Conservation (phyloP, 805 yeast species). For the Dipodascus albidus region DNA sequence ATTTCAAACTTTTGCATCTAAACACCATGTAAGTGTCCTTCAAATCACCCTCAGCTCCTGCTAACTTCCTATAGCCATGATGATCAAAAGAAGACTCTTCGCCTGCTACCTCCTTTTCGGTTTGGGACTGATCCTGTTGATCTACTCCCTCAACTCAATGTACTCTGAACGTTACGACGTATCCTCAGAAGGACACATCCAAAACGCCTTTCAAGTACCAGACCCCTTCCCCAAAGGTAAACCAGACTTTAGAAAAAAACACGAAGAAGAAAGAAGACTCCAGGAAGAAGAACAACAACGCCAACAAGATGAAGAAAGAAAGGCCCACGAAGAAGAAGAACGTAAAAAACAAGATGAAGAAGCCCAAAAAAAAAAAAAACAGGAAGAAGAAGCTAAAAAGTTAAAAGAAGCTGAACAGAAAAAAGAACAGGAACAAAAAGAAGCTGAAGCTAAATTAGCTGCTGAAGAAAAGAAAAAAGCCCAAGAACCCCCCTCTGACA, state of each 20-base stretch:
- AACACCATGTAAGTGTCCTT: background rate
- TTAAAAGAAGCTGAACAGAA: slow-evolving; percentile 3
- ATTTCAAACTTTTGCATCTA: no score
- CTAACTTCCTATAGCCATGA: background rate
- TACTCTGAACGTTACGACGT: background rate
- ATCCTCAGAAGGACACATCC: background rate
- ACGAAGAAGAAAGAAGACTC: background rate
- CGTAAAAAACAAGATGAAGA: slow-evolving; percentile 17
- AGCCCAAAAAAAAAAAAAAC: no score
- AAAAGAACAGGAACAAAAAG: background rate
- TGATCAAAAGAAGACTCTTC: background rate
- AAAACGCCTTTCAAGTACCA: background rate
- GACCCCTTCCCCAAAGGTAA: background rate
- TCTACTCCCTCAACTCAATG: background rate
- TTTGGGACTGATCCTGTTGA: slow-evolving; percentile 9
- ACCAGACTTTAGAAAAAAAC: background rate
- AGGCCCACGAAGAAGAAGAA: background rate
- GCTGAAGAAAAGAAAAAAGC: slow-evolving; percentile 1
- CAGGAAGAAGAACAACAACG: background rate
- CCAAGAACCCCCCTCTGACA: background rate
- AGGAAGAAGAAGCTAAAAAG: slow-evolving; percentile 38
- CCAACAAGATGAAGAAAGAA: background rate
- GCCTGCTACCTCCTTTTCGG: slow-evolving; percentile 1
- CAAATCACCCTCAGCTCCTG: background rate
- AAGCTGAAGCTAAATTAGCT: background rate